Evolutionary conservation across 352 stramenopile species (phyloP), one percentile per base, ranked within the genome.

Genomic region (Phytophthora constricta): DNA sequence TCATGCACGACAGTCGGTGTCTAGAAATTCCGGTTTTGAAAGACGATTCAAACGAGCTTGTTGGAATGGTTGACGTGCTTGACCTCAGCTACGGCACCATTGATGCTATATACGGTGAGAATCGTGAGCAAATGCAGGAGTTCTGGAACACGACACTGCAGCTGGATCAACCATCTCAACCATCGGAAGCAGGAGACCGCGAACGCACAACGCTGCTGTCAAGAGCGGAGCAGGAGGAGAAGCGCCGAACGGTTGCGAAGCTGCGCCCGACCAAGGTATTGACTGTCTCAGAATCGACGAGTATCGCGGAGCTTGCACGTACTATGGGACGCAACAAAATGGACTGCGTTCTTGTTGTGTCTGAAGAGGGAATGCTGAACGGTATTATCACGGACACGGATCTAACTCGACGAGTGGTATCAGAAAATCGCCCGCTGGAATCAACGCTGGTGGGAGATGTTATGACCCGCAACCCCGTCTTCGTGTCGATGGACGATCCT

Each of bases 381-480:
- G 97, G 97, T 59, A 99, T 99, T 59, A 91, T 99, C 63, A 99
- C 96, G 20, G 96, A 99, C 56, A 95, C 89, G 22, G 89, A 97
- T 68, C 56, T 97, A 31, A 95, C 89, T 14, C 82, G 86, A 5
- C 86, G 87, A 20, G 85, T 96, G 2, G 86, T 97, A 1, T 91
- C 89, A 2, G 75, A 93, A 34, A 95, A 96, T 63, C 73, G 79
- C 14, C 79, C 89, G 5, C 52, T 93, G 3, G 87, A 95, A 5
- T 77, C 74, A 2, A 96, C 87, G 20, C 43, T 78, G 0, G 84
- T 97, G 10, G 79, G 80, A 0, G 81, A 92, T 22, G 82, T 95
- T 3, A 97, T 97, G 89, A 97, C 89, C 10, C 72, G 75, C 31
- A 86, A 95, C 54, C 87, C 89, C 17, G 89, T 86, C 14, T 97